Conservation (phyloP, 2,329 filamentous ascomycete species). For the Chaetothyriales sp. region DNA sequence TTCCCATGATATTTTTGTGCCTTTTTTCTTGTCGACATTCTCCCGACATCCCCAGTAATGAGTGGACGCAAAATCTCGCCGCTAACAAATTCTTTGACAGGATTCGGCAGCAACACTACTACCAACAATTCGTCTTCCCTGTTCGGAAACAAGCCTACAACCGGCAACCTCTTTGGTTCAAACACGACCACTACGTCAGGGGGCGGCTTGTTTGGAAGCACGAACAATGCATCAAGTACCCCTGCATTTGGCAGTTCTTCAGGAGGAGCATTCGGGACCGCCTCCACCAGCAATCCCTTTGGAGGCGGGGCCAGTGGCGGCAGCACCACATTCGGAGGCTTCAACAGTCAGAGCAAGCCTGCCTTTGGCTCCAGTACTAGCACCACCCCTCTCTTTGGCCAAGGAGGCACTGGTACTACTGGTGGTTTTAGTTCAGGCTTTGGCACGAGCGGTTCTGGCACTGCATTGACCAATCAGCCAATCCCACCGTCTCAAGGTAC, state of each 20-base stretch:
- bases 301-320: conserved; percentile 20
- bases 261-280: conserved; percentile 11
- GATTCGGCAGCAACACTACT: conserved; percentile 12
- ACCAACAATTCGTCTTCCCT: conserved; percentile 10
- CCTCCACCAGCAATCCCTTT: conserved; percentile 13
- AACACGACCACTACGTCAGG: conserved; percentile 12
- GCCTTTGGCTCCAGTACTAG: conserved; percentile 32
- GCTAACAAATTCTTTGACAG: conserved; percentile 4
- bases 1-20: not conserved
- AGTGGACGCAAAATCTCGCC: not conserved
- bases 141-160: conserved; percentile 14
- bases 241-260: conserved; percentile 9
- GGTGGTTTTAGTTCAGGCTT: conserved; percentile 29
- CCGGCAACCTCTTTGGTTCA: conserved; percentile 13
- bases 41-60: not conserved
- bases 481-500: conserved; percentile 33
- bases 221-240: conserved; percentile 8
- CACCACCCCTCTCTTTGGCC: conserved; percentile 15
- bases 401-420: conserved; percentile 16
- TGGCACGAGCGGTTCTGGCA: conserved; percentile 24
- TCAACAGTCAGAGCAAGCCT: conserved; percentile 34
- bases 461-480: conserved; percentile 27
- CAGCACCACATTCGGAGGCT: conserved; percentile 23
- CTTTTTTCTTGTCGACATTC: not conserved
- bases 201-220: conserved; percentile 14